Evolutionary conservation across 2,329 filamentous ascomycete genomes (phyloP), one percentile per base, ranked within the genome.

Genomic region (Cladosporium sp.): DNA sequence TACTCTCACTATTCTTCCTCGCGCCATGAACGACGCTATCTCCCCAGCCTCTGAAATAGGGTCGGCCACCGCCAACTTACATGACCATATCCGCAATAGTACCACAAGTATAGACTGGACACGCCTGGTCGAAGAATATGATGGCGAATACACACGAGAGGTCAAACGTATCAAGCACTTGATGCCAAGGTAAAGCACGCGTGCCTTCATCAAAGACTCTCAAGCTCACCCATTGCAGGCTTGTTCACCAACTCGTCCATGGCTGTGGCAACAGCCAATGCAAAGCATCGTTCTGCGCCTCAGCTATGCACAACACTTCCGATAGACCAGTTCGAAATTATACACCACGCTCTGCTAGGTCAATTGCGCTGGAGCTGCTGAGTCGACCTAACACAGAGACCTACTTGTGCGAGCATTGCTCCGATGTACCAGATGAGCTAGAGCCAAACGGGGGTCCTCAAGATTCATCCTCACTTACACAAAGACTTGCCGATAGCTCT

Each of bases 271-370:
- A 79, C 55, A 70, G 74, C 35, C 72, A 75, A 33, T 95, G 90
- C 67, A 74, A 72, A 18, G 89, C 83, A 1, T 68, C 85, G 8
- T 88, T 86, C 13, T 95, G 90, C 71, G 85, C 88, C 62, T 89
- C 84, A 50, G 89, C 81, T 60, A 80, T 86, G 38, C 83, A 78
- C 64, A 80, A 86, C 54, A 71, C 82, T 18, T 77, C 79, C 22
- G 79, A 79, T 55, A 77, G 78, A 0, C 87, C 88, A 2, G 77
- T 89, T 57, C 83, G 89, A 52, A 78, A 82, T 63, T 93, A 90
- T 63, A 95, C 84, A 49, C 77, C 84, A 9, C 80, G 88, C 22
- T 94, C 88, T 60, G 89, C 89, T 3, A 80, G 88, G 58, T 87
- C 85, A 1, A 71, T 95, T 40, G 90, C 90, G 5, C 78, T 88